Conservation (phyloP, 1,284 basidiomycete species). For the Rhodotorula sp. region DNA sequence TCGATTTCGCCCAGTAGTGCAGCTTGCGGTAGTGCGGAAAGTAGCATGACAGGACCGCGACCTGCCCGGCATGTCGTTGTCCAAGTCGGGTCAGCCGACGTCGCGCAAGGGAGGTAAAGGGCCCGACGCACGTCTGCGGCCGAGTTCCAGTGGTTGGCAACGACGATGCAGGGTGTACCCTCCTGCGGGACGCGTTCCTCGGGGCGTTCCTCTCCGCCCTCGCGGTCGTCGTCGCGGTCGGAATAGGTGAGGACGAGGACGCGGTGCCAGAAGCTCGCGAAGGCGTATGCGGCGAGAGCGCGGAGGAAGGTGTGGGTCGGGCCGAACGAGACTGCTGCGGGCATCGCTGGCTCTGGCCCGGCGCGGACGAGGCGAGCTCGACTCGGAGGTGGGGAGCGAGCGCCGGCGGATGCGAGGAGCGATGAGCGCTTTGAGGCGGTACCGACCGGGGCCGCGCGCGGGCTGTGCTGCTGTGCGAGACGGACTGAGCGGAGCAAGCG, state of each 20-base stretch:
- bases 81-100: background rate
- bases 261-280: slow-evolving; percentile 79
- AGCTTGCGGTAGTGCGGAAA: slow-evolving; percentile 77
- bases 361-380: background rate
- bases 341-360: background rate
- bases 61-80: slow-evolving; percentile 8
- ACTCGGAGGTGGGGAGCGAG: background rate
- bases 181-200: slow-evolving; percentile 78
- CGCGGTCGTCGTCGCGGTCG: slow-evolving; percentile 59
- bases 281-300: slow-evolving; percentile 65
- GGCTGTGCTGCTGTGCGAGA: too few species aligned
- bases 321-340: slow-evolving; percentile 51
- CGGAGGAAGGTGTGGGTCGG: slow-evolving; percentile 67
- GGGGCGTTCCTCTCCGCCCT: slow-evolving; percentile 56
- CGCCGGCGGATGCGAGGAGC: background rate
- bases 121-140: slow-evolving; percentile 34
- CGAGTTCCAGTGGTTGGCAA: slow-evolving; percentile 38
- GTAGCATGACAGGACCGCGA: slow-evolving; percentile 55
- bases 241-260: slow-evolving; percentile 55
- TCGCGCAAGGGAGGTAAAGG: too few species aligned
- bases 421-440: too few species aligned
- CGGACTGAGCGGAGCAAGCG: too few species aligned
- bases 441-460: too few species aligned
- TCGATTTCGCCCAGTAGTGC: slow-evolving; percentile 86
- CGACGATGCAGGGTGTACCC: slow-evolving; percentile 74